These are phyloP conservation scores for Albatrellus ellisii DNA, from an alignment of 768 basidiomycete species.

Conservation along the genomic window DNA sequence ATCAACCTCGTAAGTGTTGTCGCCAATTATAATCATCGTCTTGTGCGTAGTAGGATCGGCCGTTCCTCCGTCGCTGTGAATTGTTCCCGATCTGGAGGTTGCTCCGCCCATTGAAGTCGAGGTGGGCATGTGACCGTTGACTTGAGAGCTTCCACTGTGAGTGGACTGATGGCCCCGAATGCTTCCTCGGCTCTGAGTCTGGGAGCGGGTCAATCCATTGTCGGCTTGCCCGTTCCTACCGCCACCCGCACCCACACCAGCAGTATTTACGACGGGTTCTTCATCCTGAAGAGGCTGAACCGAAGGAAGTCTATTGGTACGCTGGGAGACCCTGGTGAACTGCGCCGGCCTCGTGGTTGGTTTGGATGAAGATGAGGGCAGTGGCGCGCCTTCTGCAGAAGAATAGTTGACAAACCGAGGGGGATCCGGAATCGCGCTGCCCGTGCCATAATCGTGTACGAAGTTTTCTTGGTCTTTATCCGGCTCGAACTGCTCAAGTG, in stretches of 20 bases:
- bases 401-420: constrained; percentile 80
- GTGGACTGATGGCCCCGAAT: constrained; percentile 6
- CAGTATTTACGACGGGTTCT: constrained; percentile 38
- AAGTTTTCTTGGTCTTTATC: constrained; percentile 84
- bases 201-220: constrained; percentile 18
- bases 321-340: constrained; percentile 32
- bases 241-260: constrained; percentile 62
- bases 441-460: constrained; percentile 81
- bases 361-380: constrained; percentile 43
- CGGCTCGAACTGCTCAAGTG: constrained; percentile 82
- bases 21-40: constrained; percentile 60
- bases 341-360: constrained; percentile 44
- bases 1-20: constrained; percentile 55
- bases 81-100: constrained; percentile 1
- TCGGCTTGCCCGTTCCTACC: constrained; percentile 24
- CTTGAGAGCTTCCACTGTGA: constrained; percentile 5
- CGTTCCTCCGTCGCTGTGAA: not conserved
- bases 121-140: constrained; percentile 7
- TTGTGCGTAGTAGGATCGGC: constrained; percentile 34
- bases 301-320: constrained; percentile 16
- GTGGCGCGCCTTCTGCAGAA: constrained; percentile 36
- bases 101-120: constrained; percentile 5
- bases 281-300: constrained; percentile 27
- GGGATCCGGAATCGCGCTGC: constrained; percentile 76
- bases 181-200: constrained; percentile 19